phyloP scores from a whole-genome alignment of 306 rosid genomes.

The Hippophae gyantsensis region DNA sequence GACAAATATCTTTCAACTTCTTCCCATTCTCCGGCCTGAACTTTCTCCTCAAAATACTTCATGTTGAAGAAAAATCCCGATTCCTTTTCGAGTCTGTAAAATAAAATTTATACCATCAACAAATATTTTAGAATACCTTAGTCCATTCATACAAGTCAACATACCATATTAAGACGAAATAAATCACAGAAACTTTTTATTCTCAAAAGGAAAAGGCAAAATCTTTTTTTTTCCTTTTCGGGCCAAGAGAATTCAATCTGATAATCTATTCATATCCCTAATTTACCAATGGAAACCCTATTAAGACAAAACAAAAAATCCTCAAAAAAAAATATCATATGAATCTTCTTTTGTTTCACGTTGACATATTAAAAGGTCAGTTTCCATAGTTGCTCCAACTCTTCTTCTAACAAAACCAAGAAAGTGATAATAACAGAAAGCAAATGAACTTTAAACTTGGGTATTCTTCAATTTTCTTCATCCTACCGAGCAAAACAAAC shows the following conservation, averaged over 20 bases:
- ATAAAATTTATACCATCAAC: not conserved
- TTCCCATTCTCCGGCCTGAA: slow-evolving; percentile 87
- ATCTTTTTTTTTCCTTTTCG: no score
- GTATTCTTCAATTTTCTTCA: not conserved
- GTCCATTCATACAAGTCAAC: not conserved
- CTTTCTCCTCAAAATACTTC: slow-evolving; percentile 85
- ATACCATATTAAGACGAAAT: not conserved
- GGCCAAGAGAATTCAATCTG: no score
- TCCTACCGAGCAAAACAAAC: not conserved
- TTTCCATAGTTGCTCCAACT: not conserved
- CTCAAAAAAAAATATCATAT: no score
- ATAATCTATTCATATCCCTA: no score
- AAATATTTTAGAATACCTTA: not conserved
- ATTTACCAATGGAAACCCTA: no score
- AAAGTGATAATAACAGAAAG: not conserved
- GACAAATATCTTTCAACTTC: slow-evolving; percentile 80
- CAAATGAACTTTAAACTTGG: not conserved
- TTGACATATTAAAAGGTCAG: no score
- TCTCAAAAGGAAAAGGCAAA: no score
- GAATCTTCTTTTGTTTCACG: no score
- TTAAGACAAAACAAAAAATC: no score
- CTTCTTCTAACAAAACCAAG: not conserved
- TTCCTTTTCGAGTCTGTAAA: slow-evolving; percentile 74
- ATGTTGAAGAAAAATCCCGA: slow-evolving; percentile 84
- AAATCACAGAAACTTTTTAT: no score